Evolutionary conservation across 2,329 filamentous ascomycete species (phyloP), one percentile per base, ranked within the genome.

Genomic region (Ascosphaera pollenicola): DNA sequence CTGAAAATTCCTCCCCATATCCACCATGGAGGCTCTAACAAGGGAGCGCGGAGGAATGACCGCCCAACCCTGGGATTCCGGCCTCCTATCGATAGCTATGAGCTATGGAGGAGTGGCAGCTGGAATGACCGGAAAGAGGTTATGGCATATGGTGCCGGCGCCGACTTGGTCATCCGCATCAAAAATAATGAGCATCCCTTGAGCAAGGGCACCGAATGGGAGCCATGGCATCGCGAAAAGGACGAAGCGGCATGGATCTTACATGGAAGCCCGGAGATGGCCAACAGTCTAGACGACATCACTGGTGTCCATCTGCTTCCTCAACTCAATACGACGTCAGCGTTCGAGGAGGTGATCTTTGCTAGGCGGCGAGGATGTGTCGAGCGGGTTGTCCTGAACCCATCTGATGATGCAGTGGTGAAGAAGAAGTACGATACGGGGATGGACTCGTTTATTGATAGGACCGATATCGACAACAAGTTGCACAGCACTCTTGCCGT

Each of bases 71-170:
- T 75, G 48, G 71, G 71, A 3, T 76, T 72, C 45, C 64, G 64
- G 17, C 71, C 73, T 15, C 60, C 61, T 34, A 61, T 74, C 37
- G 68, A 73, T 47, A 69, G 66, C 41, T 70, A 70, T 46, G 68
- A 73, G 46, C 53, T 57, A n/a, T 63, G 61, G 55, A 59, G 58
- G 2, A 39, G 40, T 36, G 52, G 53, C 1, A 54, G 53, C 41
- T 69, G 64, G 63, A 51, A 54, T 36, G 57, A 65, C 37, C 58
- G 66, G 45, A 63, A 60, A 46, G 70, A 75, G 48, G 62, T 70
- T 0, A 50, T 77, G 6, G 68, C 63, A 2, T 74, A 69, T 63
- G 70, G 70, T 39, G 71, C 71, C 10, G 73, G 68, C 1, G 65
- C 71, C 2, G 63, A 70, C 41, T 49, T 77, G 8, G 54, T 68